phyloP scores from a whole-genome alignment of 23 red algal species.

The Pyropia yezoensis region DNA sequence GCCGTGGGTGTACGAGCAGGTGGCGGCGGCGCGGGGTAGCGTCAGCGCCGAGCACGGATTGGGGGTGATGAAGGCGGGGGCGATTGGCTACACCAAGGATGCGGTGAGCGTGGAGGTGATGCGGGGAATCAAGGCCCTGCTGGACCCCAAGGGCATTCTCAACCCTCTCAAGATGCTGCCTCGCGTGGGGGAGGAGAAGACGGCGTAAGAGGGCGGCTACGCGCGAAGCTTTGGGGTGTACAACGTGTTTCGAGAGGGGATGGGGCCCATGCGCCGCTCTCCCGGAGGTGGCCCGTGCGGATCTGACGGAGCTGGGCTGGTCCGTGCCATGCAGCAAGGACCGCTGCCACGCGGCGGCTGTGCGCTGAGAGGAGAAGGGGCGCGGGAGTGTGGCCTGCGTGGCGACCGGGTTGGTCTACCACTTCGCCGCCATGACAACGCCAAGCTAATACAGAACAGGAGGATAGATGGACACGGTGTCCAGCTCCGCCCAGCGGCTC shows the following conservation, averaged over 20 bases:
- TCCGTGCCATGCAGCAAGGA: not conserved
- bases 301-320: not conserved
- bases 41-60: conserved; percentile 95
- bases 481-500: too few relatives aligned
- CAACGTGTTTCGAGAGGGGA: too few relatives aligned
- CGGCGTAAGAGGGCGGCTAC: not conserved
- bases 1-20: conserved; percentile 94
- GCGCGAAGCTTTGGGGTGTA: too few relatives aligned
- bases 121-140: conserved; percentile 50
- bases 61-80: conserved; percentile 67
- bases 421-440: not conserved
- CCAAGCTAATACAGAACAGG: not conserved
- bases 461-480: not conserved
- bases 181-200: not conserved
- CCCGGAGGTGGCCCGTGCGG: not conserved
- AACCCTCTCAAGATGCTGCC: conserved; percentile 95
- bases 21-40: conserved; percentile 45
- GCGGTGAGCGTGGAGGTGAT: conserved; percentile 55
- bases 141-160: conserved; percentile 82
- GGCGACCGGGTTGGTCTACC: not conserved
- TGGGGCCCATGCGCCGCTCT: too few relatives aligned
- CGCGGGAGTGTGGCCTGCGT: not conserved
- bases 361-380: not conserved
- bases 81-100: conserved; percentile 60
- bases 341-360: not conserved